Conservation (phyloP, 176 grass and related monocot species). For the Carex scoparia region DNA sequence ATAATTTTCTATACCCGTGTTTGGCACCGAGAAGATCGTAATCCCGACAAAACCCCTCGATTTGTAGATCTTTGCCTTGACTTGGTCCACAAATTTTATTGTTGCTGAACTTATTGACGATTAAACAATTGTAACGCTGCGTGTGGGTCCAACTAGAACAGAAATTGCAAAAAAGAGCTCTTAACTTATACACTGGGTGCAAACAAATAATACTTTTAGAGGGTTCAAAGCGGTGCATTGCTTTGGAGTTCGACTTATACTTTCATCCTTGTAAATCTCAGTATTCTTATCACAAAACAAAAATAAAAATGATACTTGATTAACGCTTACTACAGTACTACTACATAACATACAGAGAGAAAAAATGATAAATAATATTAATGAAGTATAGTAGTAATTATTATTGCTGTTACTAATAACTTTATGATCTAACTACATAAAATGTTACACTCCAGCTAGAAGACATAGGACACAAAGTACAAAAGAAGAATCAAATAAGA, state of each 20-base stretch:
- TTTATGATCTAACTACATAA: not conserved
- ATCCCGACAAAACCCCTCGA: not conserved
- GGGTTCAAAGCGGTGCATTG: not conserved
- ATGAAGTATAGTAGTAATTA: not conserved
- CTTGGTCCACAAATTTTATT: not conserved
- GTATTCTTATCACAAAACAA: not conserved
- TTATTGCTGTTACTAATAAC: not conserved
- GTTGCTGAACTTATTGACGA: not conserved
- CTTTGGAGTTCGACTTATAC: not conserved
- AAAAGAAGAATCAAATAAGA: not conserved
- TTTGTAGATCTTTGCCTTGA: not conserved
- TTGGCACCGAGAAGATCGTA: conserved; percentile 1
- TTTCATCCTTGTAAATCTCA: not conserved
- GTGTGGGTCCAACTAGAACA: not conserved
- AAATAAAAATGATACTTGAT: not conserved
- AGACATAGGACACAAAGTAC: no score
- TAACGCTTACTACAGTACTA: not conserved
- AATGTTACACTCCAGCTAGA: not conserved
- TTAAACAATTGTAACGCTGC: not conserved
- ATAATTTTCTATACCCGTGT: not conserved
- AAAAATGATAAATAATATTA: not conserved
- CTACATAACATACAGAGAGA: not conserved
- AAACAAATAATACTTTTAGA: not conserved
- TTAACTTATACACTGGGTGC: not conserved
- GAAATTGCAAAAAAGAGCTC: not conserved